These are phyloP conservation scores for Paecilomyces sp. DNA, from an alignment of 2,329 filamentous ascomycete genomes.

Conservation along the genomic window DNA sequence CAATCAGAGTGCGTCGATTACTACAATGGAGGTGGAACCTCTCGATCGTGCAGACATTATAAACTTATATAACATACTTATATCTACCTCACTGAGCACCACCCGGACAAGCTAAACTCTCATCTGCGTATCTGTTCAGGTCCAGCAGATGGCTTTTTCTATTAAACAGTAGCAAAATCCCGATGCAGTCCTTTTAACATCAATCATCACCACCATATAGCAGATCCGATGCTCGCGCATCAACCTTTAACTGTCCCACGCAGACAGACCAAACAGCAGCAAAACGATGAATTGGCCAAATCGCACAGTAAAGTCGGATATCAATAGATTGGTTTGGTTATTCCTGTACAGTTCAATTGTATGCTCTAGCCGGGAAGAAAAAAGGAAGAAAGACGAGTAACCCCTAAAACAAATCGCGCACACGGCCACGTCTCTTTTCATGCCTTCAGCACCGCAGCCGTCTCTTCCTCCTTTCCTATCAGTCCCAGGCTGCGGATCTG, in stretches of 20 bases:
- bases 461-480: conserved; percentile 75
- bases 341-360: conserved; percentile 26
- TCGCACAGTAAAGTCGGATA: background rate
- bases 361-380: background rate
- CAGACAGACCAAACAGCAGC: background rate
- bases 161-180: too few species aligned
- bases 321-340: conserved; percentile 12
- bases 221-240: too few species aligned
- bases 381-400: background rate
- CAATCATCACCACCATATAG: too few species aligned
- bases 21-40: too few species aligned
- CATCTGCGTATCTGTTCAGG: too few species aligned
- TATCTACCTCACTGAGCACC: too few species aligned
- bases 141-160: too few species aligned
- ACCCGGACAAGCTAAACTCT: too few species aligned
- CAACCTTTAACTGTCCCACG: background rate
- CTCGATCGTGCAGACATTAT: too few species aligned
- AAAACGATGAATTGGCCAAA: background rate
- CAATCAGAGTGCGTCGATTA: too few species aligned
- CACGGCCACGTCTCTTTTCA: conserved; percentile 11
- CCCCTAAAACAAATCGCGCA: conserved; percentile 14
- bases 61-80: too few species aligned
- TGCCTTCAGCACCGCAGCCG: conserved; percentile 47
- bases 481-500: conserved; percentile 84
- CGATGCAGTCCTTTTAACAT: too few species aligned